phyloP scores from a whole-genome alignment of 352 stramenopile genomes.

The Ophiocytium majus region DNA sequence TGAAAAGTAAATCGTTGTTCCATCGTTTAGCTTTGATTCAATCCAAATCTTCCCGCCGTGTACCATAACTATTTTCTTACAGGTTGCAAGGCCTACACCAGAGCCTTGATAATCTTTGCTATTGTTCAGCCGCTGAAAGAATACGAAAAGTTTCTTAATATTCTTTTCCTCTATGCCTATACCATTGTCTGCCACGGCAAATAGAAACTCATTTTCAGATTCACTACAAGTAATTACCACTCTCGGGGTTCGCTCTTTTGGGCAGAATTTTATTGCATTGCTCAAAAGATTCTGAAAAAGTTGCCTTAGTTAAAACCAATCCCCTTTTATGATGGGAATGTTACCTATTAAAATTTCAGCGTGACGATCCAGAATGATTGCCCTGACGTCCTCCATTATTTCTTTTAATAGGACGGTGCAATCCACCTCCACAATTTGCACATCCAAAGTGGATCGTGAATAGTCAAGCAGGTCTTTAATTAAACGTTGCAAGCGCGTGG shows the following conservation, averaged over 20 bases:
- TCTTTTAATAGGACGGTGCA: not conserved
- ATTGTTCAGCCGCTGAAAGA: constrained; percentile 8
- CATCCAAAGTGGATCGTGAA: not conserved
- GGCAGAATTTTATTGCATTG: constrained; percentile 1
- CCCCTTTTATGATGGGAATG: not conserved
- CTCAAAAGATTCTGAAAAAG: not conserved
- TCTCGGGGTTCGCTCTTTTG: not conserved
- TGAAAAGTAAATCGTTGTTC: not conserved
- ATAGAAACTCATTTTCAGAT: not conserved
- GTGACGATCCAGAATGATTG: not conserved
- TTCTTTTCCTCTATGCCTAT: constrained; percentile 10
- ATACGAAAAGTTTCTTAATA: not conserved
- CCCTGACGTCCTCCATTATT: not conserved
- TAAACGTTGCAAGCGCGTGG: not conserved
- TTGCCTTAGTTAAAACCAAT: not conserved
- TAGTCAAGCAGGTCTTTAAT: not conserved
- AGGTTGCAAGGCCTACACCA: not conserved
- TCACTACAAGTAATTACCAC: not conserved
- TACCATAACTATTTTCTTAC: not conserved
- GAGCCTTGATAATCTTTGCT: not conserved
- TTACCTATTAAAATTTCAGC: not conserved
- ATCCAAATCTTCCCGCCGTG: not conserved
- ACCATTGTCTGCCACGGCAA: constrained; percentile 4
- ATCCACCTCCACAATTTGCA: not conserved
- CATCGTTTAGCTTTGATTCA: not conserved